Conservation (phyloP, 208 protist genomes). For the Trypanosoma cruzi region DNA sequence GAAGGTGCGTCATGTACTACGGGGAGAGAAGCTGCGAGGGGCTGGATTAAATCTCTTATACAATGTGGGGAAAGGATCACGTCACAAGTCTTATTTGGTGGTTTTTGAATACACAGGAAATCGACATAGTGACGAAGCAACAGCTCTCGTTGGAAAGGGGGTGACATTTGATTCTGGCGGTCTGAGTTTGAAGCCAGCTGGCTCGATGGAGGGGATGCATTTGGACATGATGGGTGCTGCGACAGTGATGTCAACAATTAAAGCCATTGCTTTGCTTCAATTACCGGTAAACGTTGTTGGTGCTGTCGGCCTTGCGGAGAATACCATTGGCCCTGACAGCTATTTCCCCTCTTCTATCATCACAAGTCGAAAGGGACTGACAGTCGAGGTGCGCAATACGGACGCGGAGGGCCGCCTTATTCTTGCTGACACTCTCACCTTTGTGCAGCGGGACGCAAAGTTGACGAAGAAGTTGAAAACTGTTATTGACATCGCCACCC, state of each 20-base stretch:
- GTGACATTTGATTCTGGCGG: conserved; percentile 94
- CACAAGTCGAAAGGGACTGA: conserved; percentile 75
- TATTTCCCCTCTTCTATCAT: conserved; percentile 86
- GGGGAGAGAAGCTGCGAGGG: conserved; percentile 47
- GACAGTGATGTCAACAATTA: conserved; percentile 72
- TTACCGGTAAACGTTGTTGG: conserved; percentile 79
- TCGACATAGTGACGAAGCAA: conserved; percentile 36
- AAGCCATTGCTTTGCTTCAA: conserved; percentile 61
- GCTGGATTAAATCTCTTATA: conserved; percentile 74
- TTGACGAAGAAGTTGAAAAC: conserved; percentile 56
- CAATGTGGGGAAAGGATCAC: conserved; percentile 81
- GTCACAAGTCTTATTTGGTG: conserved; percentile 70
- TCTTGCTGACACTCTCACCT: conserved; percentile 90
- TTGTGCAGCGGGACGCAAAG: conserved; percentile 68
- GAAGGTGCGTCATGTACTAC: conserved; percentile 60
- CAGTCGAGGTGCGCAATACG: conserved; percentile 92
- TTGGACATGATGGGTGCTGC: conserved; percentile 93
- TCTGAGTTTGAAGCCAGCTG: conserved; percentile 89
- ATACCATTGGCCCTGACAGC: conserved; percentile 81
- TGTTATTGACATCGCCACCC: conserved; percentile 91
- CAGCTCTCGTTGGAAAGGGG: conserved; percentile 88
- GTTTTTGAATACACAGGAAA: conserved; percentile 86
- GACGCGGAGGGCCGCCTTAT: conserved; percentile 93
- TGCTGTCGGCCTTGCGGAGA: conserved; percentile 86
- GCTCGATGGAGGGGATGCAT: conserved; percentile 94